Evolutionary conservation across 345 rosid genomes (phyloP).

Genomic region (Draba incana): DNA sequence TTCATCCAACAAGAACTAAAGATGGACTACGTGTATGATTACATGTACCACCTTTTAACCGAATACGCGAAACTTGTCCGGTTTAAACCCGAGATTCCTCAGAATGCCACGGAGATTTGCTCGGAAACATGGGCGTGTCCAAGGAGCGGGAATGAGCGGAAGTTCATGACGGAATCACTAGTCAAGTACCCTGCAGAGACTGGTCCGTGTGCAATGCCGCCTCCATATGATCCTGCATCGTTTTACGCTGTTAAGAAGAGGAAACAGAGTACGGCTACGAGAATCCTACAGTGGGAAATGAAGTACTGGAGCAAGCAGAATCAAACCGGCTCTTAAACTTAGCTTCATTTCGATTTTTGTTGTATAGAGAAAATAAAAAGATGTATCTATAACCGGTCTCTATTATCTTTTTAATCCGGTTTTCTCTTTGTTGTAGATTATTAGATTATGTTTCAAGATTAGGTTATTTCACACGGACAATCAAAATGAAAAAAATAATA

Average conservation of each 20-base stretch:
- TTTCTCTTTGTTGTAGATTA: conserved; percentile 17
- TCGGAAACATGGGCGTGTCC: conserved; percentile 66
- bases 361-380: conserved; percentile 10
- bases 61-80: conserved; percentile 66
- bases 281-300: conserved; percentile 49
- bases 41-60: conserved; percentile 76
- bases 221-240: conserved; percentile 63
- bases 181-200: conserved; percentile 60
- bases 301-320: conserved; percentile 51
- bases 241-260: conserved; percentile 38
- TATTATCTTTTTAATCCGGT: not conserved
- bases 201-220: conserved; percentile 64
- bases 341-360: not conserved
- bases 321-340: conserved; percentile 32
- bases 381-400: conserved; percentile 8
- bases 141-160: conserved; percentile 49
- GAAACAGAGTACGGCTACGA: conserved; percentile 37
- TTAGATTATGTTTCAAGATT: conserved; percentile 8
- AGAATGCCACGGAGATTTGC: conserved; percentile 52
- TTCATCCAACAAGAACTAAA: conserved; percentile 59
- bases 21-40: conserved; percentile 72
- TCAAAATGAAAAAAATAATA: not conserved
- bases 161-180: conserved; percentile 69
- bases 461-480: conserved; percentile 11
- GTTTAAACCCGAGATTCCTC: conserved; percentile 58